These are phyloP conservation scores for Neocucurbitaria cava DNA, from an alignment of 2,329 filamentous ascomycete species.

Conservation along the genomic window DNA sequence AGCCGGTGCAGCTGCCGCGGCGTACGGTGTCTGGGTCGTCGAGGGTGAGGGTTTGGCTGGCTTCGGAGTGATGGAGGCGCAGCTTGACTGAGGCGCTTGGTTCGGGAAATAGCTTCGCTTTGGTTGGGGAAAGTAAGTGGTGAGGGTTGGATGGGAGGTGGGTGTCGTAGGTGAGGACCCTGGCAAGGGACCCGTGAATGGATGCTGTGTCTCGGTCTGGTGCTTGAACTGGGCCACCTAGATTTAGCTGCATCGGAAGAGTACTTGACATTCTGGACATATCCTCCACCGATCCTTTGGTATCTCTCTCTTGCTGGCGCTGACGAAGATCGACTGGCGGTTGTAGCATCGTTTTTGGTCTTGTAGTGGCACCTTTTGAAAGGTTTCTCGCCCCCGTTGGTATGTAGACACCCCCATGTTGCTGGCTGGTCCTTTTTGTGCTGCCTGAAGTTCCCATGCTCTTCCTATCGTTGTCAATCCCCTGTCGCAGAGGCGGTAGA, in stretches of 20 bases:
- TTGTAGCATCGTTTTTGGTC: not conserved
- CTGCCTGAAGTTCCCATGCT: not conserved
- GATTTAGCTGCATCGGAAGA: not conserved
- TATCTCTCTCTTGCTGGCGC: not conserved
- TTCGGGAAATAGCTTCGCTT: constrained; percentile 6
- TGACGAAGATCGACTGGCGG: not conserved
- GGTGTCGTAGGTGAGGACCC: not conserved
- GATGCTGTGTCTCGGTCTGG: not conserved
- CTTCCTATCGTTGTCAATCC: not conserved
- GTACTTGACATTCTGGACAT: constrained; percentile 1
- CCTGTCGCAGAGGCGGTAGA: not conserved
- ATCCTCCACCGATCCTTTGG: not conserved
- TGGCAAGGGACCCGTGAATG: not conserved
- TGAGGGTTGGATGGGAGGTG: not conserved
- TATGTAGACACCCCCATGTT: not conserved
- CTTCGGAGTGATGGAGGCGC: constrained; percentile 24
- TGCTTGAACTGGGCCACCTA: not conserved
- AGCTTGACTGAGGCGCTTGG: constrained; percentile 19
- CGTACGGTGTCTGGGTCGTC: constrained; percentile 23
- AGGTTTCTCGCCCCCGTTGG: not conserved
- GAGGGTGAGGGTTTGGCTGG: constrained; percentile 6
- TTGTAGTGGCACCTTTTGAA: not conserved
- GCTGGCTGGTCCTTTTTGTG: not conserved
- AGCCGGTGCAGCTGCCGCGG: constrained; percentile 27
- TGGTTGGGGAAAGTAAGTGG: constrained; percentile 1